Percentiles rank a stretch among this genome's conserved stretches.
phyloP scores from a whole-genome alignment of 345 rosid genomes.

The Microcos paniculata region DNA sequence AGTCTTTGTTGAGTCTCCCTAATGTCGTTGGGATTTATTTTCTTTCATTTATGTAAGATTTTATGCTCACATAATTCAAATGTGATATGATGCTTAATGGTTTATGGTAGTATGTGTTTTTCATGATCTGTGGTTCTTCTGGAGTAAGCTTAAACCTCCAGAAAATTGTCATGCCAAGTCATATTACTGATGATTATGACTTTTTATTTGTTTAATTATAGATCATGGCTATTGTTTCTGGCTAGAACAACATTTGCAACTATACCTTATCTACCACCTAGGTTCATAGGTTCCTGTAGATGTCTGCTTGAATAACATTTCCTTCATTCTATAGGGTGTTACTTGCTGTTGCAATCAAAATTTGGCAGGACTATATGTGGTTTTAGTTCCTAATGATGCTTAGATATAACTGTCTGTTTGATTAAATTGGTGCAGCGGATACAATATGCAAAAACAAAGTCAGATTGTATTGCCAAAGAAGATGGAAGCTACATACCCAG shows the following conservation, averaged over 20 bases:
- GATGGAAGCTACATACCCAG: conserved; percentile 78
- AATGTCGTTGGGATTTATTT: not conserved
- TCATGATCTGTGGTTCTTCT: not conserved
- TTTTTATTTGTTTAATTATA: not conserved
- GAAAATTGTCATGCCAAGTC: not conserved
- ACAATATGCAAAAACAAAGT: conserved; percentile 86
- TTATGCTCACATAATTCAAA: not conserved
- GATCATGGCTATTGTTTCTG: not conserved
- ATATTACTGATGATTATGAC: not conserved
- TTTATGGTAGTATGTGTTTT: not conserved
- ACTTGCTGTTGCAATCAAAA: not conserved
- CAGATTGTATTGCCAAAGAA: conserved; percentile 81
- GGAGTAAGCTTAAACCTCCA: not conserved
- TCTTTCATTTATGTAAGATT: not conserved
- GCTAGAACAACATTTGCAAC: not conserved
- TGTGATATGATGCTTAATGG: not conserved
- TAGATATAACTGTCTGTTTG: conserved; percentile 2
- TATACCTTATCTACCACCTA: not conserved
- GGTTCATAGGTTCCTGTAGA: not conserved
- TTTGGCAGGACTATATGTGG: not conserved
- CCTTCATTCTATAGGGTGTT: not conserved
- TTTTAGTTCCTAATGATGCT: conserved; percentile 6
- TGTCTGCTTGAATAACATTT: not conserved
- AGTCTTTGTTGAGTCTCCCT: not conserved
- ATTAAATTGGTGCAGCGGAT: conserved; percentile 60